phyloP scores from a whole-genome alignment of 2,329 filamentous ascomycete species.

The Penicillium vulpinum region DNA sequence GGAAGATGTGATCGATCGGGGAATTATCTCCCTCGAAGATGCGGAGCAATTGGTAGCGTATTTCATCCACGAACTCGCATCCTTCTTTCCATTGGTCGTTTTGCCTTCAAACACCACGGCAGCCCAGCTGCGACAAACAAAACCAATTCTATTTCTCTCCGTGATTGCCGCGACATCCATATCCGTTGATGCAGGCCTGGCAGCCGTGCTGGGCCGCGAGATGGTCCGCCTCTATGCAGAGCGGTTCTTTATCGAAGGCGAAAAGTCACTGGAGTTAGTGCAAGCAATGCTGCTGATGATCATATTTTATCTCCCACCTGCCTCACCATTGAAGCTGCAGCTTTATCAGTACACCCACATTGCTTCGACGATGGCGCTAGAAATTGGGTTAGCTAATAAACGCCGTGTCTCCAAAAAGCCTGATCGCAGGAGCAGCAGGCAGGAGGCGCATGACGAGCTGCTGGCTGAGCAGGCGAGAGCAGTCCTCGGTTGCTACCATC shows the following conservation, averaged over 20 bases:
- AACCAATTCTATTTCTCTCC: constrained; percentile 69
- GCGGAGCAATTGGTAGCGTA: constrained; percentile 35
- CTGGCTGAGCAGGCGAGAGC: constrained; percentile 38
- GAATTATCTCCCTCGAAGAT: constrained; percentile 33
- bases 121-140: constrained; percentile 38
- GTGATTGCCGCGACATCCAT: constrained; percentile 67
- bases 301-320: constrained; percentile 53
- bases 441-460: constrained; percentile 27
- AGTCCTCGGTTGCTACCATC: constrained; percentile 36
- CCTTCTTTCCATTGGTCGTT: constrained; percentile 33
- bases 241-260: constrained; percentile 50
- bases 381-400: constrained; percentile 42
- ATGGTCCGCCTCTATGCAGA: constrained; percentile 52
- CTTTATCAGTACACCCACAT: constrained; percentile 56
- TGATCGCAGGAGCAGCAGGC: constrained; percentile 15
- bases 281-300: constrained; percentile 52
- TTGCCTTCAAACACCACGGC: constrained; percentile 32
- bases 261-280: constrained; percentile 55
- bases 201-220: constrained; percentile 49
- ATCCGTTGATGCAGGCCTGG: constrained; percentile 50
- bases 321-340: constrained; percentile 50
- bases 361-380: constrained; percentile 53
- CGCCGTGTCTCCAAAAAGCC: constrained; percentile 25
- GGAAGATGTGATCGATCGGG: constrained; percentile 35
- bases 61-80: constrained; percentile 33